Evolutionary conservation across 75 land plant species (phyloP), one percentile per base, ranked within the genome.

Genomic region (Ceratopteris richardii): DNA sequence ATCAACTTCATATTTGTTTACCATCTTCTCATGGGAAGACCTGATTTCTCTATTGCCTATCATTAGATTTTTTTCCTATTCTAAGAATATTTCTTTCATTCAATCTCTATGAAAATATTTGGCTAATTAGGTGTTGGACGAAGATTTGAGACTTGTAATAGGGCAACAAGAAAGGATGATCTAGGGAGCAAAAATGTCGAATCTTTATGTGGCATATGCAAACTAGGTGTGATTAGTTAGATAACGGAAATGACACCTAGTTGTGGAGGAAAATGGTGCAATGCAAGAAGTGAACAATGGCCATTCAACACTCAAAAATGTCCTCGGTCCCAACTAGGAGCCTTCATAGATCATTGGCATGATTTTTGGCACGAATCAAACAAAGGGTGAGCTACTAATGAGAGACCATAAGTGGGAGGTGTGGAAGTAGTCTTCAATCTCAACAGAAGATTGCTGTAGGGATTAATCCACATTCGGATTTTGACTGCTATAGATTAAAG

Each of bases 81-180:
- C 57, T 89, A 78, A 86, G 73, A 80, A 85, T 46, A 55, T 93
- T 17, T 96, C 98, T 21, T 83, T 76, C 66, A 86, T 93, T 74
- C 71, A 83, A 21, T 33, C 65, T 50, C 51, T 93, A 19, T 93
- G 98, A 96, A 74, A 66, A 44, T 58, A 89, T 71, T 77, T 93
- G 64, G 98, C 98, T 36, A 79, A 81, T 41, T 82, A 94, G 98
- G 98, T 94, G 18, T 69, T 94, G 63, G 88, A 77, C 62, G 96
- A 94, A 70, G 98, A 94, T 60, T 68, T 94, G 43, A 63, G 98
- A 53, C 78, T 90, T 12, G 98, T 90, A 29, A 29, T 81, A 40
- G 98, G 96, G 0, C 98, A 94, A 60, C 98, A 94, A 64, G 91
- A 83, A 5, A 69, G 98, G 24, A 90, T 94, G 98, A 42, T 68